Conservation (phyloP, 2,329 filamentous ascomycete genomes). For the Byssothecium circinans region DNA sequence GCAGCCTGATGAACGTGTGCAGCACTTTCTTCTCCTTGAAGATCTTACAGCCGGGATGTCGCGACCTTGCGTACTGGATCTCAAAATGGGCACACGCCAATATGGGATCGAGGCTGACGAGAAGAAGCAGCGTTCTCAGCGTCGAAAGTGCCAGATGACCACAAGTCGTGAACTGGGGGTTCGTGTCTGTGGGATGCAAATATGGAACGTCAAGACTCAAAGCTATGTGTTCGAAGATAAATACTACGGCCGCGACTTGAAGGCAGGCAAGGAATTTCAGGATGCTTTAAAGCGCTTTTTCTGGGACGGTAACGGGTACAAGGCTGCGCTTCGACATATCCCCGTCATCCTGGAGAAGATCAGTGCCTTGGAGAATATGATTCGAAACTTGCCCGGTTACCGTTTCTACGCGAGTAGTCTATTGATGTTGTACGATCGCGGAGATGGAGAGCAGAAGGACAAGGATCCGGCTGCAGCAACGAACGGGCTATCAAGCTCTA, state of each 20-base stretch:
- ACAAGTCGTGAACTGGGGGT: slow-evolving; percentile 92
- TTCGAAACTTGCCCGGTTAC: slow-evolving; percentile 77
- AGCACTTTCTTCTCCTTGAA: slow-evolving; percentile 91
- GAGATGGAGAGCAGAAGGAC: slow-evolving; percentile 56
- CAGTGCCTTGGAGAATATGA: slow-evolving; percentile 78
- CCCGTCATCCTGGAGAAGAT: slow-evolving; percentile 85
- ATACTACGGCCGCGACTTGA: slow-evolving; percentile 88
- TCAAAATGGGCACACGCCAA: slow-evolving; percentile 98
- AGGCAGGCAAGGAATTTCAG: slow-evolving; percentile 86
- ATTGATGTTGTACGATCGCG: slow-evolving; percentile 95
- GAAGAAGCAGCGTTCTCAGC: slow-evolving; percentile 91
- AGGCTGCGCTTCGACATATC: slow-evolving; percentile 82
- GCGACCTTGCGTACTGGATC: slow-evolving; percentile 90
- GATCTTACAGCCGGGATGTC: slow-evolving; percentile 97
- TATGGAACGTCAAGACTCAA: slow-evolving; percentile 84
- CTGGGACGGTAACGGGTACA: slow-evolving; percentile 81
- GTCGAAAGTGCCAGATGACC: slow-evolving; percentile 87
- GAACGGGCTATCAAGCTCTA: slow-evolving; percentile 18
- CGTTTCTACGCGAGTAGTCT: slow-evolving; percentile 94
- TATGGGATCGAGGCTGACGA: slow-evolving; percentile 90
- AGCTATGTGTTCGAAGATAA: slow-evolving; percentile 97
- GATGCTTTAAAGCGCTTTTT: slow-evolving; percentile 85
- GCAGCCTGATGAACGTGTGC: slow-evolving; percentile 65
- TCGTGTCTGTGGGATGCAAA: slow-evolving; percentile 91
- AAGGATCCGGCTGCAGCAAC: slow-evolving; percentile 21